These are phyloP conservation scores for Pythium periplocum DNA, from an alignment of 352 stramenopile species.

Conservation along the genomic window DNA sequence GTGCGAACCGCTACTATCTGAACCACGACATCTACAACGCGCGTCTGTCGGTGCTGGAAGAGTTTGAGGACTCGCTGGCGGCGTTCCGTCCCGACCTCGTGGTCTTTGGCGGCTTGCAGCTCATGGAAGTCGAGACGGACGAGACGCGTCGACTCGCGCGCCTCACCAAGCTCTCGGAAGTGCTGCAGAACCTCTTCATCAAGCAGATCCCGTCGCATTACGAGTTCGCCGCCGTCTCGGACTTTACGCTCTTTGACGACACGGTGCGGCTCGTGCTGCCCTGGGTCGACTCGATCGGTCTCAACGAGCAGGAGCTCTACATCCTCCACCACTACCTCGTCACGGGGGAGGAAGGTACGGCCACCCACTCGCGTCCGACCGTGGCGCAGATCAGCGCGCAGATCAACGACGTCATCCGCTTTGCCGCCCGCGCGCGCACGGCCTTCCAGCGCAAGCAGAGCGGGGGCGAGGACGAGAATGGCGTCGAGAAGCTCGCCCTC, in stretches of 20 bases:
- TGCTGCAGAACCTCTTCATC: conserved; percentile 65
- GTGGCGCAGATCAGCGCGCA: conserved; percentile 71
- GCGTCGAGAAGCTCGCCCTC: conserved; percentile 32
- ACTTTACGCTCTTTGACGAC: conserved; percentile 81
- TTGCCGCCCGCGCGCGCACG: conserved; percentile 36
- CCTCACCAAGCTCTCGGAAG: conserved; percentile 55
- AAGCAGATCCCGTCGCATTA: conserved; percentile 67
- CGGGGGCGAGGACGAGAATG: background rate
- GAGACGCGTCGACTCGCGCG: conserved; percentile 39
- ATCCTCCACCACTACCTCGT: conserved; percentile 81
- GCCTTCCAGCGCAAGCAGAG: conserved; percentile 29
- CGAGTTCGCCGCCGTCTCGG: conserved; percentile 78
- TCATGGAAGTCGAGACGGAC: conserved; percentile 82
- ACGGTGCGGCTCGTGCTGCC: conserved; percentile 72
- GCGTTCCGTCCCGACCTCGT: conserved; percentile 64
- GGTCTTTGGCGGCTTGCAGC: conserved; percentile 74
- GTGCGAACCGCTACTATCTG: conserved; percentile 80
- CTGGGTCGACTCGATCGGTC: conserved; percentile 71
- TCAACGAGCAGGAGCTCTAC: conserved; percentile 83
- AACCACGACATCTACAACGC: conserved; percentile 87
- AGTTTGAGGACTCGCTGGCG: conserved; percentile 60
- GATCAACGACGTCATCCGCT: conserved; percentile 64
- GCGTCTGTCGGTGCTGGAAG: conserved; percentile 67
- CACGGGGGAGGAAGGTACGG: conserved; percentile 61
- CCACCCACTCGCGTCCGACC: conserved; percentile 67